phyloP scores from a whole-genome alignment of 192 early-diverging fungal species.

The Umbelopsis ramanniana region DNA sequence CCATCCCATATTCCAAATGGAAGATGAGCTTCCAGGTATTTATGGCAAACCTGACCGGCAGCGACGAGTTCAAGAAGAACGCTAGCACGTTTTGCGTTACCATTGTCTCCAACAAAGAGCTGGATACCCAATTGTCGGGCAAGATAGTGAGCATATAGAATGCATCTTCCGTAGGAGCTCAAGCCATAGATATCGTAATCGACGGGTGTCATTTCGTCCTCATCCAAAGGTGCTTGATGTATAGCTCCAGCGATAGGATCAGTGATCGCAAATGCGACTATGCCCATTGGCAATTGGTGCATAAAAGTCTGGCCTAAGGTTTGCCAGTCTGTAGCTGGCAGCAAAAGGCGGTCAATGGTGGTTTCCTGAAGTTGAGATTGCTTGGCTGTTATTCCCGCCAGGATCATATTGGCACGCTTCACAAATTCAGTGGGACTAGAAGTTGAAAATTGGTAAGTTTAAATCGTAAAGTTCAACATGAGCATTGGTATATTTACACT shows the following conservation, averaged over 20 bases:
- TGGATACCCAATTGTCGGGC: not conserved
- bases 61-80: not conserved
- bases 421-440: constrained; percentile 54
- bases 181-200: constrained; percentile 56
- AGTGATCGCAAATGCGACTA: constrained; percentile 17
- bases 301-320: not conserved
- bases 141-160: constrained; percentile 38
- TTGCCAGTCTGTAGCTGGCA: not conserved
- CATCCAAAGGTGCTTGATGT: constrained; percentile 5
- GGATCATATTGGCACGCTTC: constrained; percentile 40
- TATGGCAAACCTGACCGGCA: constrained; percentile 10
- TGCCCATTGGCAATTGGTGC: not conserved
- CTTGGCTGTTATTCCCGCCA: constrained; percentile 15
- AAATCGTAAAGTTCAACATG: no score
- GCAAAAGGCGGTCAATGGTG: not conserved
- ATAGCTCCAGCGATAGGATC: constrained; percentile 22
- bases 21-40: not conserved
- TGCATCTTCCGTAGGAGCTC: constrained; percentile 49
- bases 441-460: not conserved
- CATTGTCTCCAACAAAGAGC: not conserved
- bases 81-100: not conserved
- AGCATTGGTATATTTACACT: not conserved
- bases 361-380: not conserved
- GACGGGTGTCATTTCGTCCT: constrained; percentile 32
- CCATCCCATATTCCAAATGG: constrained; percentile 4